A percentile compares a stretch with the other conserved stretches of the same genome.
These are phyloP conservation scores for Scutellaria galericulata DNA, from an alignment of 257 asterid genomes.

Conservation along the genomic window DNA sequence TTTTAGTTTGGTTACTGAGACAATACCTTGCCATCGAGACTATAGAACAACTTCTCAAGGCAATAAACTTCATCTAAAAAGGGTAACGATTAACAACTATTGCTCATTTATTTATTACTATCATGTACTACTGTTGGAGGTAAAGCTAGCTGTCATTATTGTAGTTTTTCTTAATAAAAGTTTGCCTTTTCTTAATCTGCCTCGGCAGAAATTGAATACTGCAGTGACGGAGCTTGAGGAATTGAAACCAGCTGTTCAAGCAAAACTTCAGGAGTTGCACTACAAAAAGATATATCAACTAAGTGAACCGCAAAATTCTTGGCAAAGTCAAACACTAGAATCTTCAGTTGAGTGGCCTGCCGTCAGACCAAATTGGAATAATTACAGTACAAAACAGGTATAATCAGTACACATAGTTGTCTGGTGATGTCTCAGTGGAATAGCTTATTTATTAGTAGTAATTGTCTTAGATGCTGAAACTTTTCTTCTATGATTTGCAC, in stretches of 20 bases:
- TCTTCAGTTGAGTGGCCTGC: constrained; percentile 55
- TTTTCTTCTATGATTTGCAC: constrained; percentile 18
- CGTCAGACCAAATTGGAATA: constrained; percentile 47
- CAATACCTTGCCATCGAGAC: constrained; percentile 92
- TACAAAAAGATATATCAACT: constrained; percentile 46
- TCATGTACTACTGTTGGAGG: constrained; percentile 26
- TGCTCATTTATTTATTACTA: constrained; percentile 27
- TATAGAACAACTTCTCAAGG: constrained; percentile 62
- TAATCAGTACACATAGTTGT: constrained; percentile 11
- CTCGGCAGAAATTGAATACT: constrained; percentile 58
- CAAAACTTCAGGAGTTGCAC: constrained; percentile 65
- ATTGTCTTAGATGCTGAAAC: constrained; percentile 30
- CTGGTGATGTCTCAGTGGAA: constrained; percentile 13
- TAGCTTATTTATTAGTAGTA: constrained; percentile 19
- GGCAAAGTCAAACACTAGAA: constrained; percentile 45
- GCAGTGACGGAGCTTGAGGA: constrained; percentile 87
- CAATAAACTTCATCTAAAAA: constrained; percentile 60
- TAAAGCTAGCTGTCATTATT: background rate
- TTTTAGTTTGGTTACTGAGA: constrained; percentile 90
- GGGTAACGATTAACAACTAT: constrained; percentile 44
- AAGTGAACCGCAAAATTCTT: constrained; percentile 45
- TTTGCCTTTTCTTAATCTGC: constrained; percentile 18
- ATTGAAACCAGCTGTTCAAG: constrained; percentile 79
- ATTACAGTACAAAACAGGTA: constrained; percentile 61
- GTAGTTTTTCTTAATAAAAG: constrained; percentile 14